Conservation (phyloP, 805 yeast species). For the Cyberlindnera amylophila region DNA sequence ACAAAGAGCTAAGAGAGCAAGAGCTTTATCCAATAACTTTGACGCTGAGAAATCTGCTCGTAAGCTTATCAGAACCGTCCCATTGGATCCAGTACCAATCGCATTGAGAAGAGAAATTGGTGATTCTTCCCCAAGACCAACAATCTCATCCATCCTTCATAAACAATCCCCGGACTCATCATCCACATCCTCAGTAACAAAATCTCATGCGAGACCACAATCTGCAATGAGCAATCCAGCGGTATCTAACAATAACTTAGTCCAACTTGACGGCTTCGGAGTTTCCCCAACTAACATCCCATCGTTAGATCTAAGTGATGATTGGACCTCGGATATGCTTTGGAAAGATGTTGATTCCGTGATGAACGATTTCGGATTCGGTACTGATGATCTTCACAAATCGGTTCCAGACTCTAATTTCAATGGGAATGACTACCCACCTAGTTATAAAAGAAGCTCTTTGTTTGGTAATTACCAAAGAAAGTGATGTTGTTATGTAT, state of each 20-base stretch:
- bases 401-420: neutral
- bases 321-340: slow-evolving; percentile 40
- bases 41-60: slow-evolving; percentile 73
- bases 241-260: neutral
- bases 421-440: neutral
- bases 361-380: slow-evolving; percentile 91
- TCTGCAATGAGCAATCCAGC: slow-evolving; percentile 3
- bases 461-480: slow-evolving; percentile 6
- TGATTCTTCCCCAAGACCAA: slow-evolving; percentile 16
- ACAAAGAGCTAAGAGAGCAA: slow-evolving; percentile 31
- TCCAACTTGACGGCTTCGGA: slow-evolving; percentile 3
- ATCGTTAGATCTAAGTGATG: slow-evolving; percentile 35
- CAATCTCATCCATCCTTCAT: slow-evolving; percentile 18
- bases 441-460: slow-evolving; percentile 1
- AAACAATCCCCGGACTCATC: slow-evolving; percentile 22
- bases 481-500: neutral
- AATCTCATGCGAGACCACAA: slow-evolving; percentile 1
- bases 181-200: slow-evolving; percentile 2
- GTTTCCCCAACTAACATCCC: slow-evolving; percentile 25
- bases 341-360: slow-evolving; percentile 83
- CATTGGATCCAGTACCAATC: slow-evolving; percentile 81
- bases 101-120: slow-evolving; percentile 16
- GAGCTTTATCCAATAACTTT: slow-evolving; percentile 50
- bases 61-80: slow-evolving; percentile 71
- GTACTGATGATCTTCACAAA: slow-evolving; percentile 37